Base-by-base conservation (phyloP, 371 early-diverging fungal species). In the Rhizopus microsporus region DNA sequence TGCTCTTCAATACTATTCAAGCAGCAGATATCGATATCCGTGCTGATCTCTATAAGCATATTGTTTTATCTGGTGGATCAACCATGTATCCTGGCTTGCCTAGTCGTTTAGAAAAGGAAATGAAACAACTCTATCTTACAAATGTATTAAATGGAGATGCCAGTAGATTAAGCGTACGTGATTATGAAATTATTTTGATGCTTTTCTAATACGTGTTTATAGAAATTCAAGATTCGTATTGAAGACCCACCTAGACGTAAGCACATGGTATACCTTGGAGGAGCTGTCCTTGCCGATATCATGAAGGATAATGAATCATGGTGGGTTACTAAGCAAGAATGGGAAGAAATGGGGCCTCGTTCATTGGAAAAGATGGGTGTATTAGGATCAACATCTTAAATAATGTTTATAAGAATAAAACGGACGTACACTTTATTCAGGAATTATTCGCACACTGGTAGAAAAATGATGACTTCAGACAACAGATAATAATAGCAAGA, bases 81-180 rank as follows among this genome's bases (percentile, higher is more conserved):
- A 93, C 98, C 57, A 96, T 98, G 97, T 98, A 96, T 72, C 95
- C 97, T 13, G 99, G 99, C 57, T 82, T 97, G 45, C 96, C 97
- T 33, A 88, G 87, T 70, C 91, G 99, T 44, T 80, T 98, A 44
- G 97, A 97, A 75, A 96, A 96, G 84, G 99, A 98, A 77, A 77
- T 97, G 66, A 97, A 97, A 72, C 95, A 97, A 77, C 78, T 98
- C 43, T 98, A 97, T 71, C 80, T 97, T 54, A 84, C 88, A 38
- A 84, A 88, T 44, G 93, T 94, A 13, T 85, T 96, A 51, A 81
- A 89, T 57, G 93, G 93, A 15, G 96, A 98, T 72, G 78, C 75
- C 10, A 80, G 84, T 29, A 82, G 94, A 54, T 86, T 96, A 60
- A 85, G 78, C 72, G 93, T 93, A 81, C 5, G 3, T 3, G 0